Conservation (phyloP, 2,329 filamentous ascomycete genomes). For the Pestalotiopsis sp. region DNA sequence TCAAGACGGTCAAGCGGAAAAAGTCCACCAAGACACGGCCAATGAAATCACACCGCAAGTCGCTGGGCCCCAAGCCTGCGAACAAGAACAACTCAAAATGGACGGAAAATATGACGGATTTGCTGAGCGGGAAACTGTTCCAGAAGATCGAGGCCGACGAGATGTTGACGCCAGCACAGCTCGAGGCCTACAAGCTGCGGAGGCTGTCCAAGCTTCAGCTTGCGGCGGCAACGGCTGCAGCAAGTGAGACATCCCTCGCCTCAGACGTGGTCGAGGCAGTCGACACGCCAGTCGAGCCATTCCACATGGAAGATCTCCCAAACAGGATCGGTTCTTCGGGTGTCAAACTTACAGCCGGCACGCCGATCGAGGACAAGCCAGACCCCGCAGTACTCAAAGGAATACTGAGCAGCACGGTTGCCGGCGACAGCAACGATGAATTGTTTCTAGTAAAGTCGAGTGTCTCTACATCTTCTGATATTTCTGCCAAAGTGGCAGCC, state of each 20-base stretch:
- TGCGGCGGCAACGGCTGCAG: slow-evolving; percentile 26
- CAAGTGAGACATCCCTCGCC: slow-evolving; percentile 31
- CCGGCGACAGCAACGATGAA: slow-evolving; percentile 18
- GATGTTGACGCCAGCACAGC: slow-evolving; percentile 56
- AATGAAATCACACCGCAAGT: slow-evolving; percentile 28
- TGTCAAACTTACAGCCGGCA: slow-evolving; percentile 30
- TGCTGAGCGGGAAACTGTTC: slow-evolving; percentile 58
- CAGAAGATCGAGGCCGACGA: slow-evolving; percentile 60
- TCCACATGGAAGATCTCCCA: slow-evolving; percentile 52
- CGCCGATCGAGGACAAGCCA: slow-evolving; percentile 30
- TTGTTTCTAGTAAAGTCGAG: slow-evolving; percentile 5
- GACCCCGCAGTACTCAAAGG: slow-evolving; percentile 25
- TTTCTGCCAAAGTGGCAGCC: not conserved
- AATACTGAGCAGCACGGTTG: slow-evolving; percentile 26
- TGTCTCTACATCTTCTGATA: not conserved
- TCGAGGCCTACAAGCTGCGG: slow-evolving; percentile 48
- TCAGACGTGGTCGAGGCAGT: slow-evolving; percentile 32
- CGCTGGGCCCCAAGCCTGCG: slow-evolving; percentile 24
- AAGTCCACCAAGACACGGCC: slow-evolving; percentile 41
- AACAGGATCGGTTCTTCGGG: slow-evolving; percentile 43
- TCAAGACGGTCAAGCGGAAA: slow-evolving; percentile 40
- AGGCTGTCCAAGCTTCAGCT: slow-evolving; percentile 34
- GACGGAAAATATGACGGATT: slow-evolving; percentile 60
- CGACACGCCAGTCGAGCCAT: slow-evolving; percentile 49
- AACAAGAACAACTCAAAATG: slow-evolving; percentile 45